Conservation (phyloP, 2,329 filamentous ascomycete genomes). For the Penicillium sp. region DNA sequence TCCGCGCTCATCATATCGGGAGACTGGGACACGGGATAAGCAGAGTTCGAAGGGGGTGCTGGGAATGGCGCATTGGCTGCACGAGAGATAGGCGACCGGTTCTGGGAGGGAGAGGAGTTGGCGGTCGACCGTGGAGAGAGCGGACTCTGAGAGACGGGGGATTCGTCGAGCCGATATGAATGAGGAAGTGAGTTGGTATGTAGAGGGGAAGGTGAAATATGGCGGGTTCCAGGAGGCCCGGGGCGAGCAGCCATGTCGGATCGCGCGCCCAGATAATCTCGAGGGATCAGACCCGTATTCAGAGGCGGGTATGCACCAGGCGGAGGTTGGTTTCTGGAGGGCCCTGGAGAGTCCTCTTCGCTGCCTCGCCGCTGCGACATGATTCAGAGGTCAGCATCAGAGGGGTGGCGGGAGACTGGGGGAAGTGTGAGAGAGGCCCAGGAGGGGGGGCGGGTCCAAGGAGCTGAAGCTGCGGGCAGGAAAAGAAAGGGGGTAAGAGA, state of each 20-base stretch:
- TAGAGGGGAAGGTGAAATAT: conserved; percentile 37
- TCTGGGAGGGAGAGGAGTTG: conserved; percentile 29
- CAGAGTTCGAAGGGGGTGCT: conserved; percentile 30
- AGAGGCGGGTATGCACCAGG: conserved; percentile 19
- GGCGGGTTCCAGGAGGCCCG: conserved; percentile 32
- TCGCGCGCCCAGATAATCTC: conserved; percentile 40
- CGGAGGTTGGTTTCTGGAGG: conserved; percentile 20
- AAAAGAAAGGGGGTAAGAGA: conserved; percentile 11
- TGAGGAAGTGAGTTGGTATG: conserved; percentile 34
- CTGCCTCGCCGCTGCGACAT: conserved; percentile 44
- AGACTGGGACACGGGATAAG: conserved; percentile 25
- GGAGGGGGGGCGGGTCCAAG: conserved; percentile 20
- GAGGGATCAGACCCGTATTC: conserved; percentile 38
- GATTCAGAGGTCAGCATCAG: conserved; percentile 32
- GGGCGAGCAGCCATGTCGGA: conserved; percentile 33
- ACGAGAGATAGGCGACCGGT: conserved; percentile 27
- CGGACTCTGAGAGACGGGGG: conserved; percentile 32
- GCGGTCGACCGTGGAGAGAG: conserved; percentile 32
- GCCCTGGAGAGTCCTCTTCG: conserved; percentile 27
- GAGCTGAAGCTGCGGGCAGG: conserved; percentile 22
- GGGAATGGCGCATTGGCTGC: conserved; percentile 38
- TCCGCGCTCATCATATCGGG: conserved; percentile 26
- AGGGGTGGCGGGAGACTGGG: conserved; percentile 16
- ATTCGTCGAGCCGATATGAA: conserved; percentile 27
- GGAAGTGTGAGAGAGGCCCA: conserved; percentile 13